Base-by-base conservation (phyloP, 768 basidiomycete species). In the Tricholoma sp. region DNA sequence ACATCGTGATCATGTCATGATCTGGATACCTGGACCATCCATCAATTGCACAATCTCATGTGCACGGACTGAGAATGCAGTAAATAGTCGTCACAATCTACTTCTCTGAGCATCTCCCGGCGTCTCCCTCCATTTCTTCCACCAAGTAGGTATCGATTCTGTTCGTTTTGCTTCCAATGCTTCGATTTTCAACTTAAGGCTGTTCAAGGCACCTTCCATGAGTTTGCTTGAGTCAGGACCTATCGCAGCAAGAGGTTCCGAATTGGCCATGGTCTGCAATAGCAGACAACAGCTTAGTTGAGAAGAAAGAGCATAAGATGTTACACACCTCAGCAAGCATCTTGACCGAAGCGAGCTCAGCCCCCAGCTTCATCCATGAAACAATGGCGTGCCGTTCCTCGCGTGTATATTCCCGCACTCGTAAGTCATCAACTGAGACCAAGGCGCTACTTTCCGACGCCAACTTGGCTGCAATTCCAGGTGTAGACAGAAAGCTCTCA, bases 331-430 rank as follows among this genome's bases (percentile, higher is more conserved):
- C 21, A 22, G 50, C 31, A 5, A 62, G 24, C 18, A 21, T 29
- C 21, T 35, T 53, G 51, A 65, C 59, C 8, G 66, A 24, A 29
- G 67, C 57, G 49, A 67, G 61, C 22, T 74, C 67, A 9, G 64
- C 59, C n/a, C 72, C 69, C 51, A 75, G 61, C 0, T 65, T 57
- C 56, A 82, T 64, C 71, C 76, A 83, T 12, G 60, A 62, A 21
- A 67, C 63, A 50, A 77, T 67, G 14, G 65, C 54, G 0, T 58
- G 54, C 50, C 68, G 60, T 55, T 81, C 80, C 31, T 76, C 71
- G 11, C 11, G 27, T 11, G 72, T 74, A 67, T 69, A 75, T 53
- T 76, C 74, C 9, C 79, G 73, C 18, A 80, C 71, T 50, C 79
- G 69, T 0, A 60, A 67, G 56, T 79, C 79, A 47, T 70, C 72